Evolutionary conservation across 306 rosid genomes (phyloP).

Genomic region (Gastrolobium bilobum): DNA sequence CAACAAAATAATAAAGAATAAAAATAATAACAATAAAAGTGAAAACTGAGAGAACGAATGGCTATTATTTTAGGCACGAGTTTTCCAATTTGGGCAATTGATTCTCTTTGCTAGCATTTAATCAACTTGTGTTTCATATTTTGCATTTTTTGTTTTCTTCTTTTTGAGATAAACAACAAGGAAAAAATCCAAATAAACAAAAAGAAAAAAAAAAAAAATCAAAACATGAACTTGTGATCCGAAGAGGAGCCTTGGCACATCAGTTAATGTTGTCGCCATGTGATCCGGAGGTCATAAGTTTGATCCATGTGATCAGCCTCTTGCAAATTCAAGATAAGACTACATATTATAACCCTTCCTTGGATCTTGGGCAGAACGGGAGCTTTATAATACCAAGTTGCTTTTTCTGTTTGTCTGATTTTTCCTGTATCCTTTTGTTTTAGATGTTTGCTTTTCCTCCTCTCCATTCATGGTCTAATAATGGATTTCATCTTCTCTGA

Average conservation of each 20-base stretch:
- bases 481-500: slow-evolving; percentile 38
- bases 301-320: too few species aligned
- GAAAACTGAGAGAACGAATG: not conserved
- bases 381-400: too few species aligned
- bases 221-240: too few species aligned
- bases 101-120: not conserved
- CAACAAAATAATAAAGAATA: not conserved
- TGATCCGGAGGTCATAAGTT: too few species aligned
- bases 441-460: not conserved
- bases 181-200: too few species aligned
- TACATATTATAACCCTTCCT: too few species aligned
- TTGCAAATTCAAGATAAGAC: too few species aligned
- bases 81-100: slow-evolving; percentile 1
- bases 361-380: too few species aligned
- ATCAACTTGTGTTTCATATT: not conserved
- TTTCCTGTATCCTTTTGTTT: slow-evolving; percentile 9
- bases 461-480: slow-evolving; percentile 18
- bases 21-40: not conserved
- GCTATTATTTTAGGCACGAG: not conserved
- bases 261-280: too few species aligned
- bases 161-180: not conserved
- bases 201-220: too few species aligned
- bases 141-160: not conserved
- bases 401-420: not conserved
- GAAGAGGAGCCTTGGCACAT: too few species aligned